Conservation (phyloP, 2,329 filamentous ascomycete species). For the Monosporascus ibericus region DNA sequence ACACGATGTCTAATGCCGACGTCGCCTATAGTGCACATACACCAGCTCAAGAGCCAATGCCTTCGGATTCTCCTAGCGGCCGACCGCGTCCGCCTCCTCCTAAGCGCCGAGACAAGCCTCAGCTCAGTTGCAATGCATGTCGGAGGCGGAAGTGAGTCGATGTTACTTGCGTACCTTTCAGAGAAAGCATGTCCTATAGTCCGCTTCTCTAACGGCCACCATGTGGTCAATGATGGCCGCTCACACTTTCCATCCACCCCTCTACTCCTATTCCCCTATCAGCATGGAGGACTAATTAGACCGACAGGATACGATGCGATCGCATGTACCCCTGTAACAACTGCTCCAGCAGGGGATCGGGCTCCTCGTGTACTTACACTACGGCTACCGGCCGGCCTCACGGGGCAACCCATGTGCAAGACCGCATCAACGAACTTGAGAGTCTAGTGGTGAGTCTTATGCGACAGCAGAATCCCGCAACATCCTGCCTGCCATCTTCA, state of each 20-base stretch:
- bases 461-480: background rate
- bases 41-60: background rate
- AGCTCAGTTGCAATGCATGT: background rate
- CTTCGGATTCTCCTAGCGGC: background rate
- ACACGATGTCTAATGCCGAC: background rate
- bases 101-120: background rate
- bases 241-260: background rate
- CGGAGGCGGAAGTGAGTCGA: background rate
- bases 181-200: background rate
- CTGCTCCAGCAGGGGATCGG: constrained; percentile 13
- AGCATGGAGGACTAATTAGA: background rate
- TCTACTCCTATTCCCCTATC: background rate
- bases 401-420: constrained; percentile 3
- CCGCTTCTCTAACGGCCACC: background rate
- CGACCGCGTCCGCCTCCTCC: background rate
- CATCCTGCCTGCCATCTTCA: background rate
- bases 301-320: constrained; percentile 19
- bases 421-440: constrained; percentile 1
- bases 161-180: background rate
- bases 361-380: background rate
- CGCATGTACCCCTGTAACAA: constrained; percentile 16
- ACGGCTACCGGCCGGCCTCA: background rate
- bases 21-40: background rate
- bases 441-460: background rate
- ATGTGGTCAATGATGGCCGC: too few species aligned